Evolutionary conservation across 768 basidiomycete genomes (phyloP), one percentile per base, ranked within the genome.

Genomic region (Holtermanniella nyarrowii): DNA sequence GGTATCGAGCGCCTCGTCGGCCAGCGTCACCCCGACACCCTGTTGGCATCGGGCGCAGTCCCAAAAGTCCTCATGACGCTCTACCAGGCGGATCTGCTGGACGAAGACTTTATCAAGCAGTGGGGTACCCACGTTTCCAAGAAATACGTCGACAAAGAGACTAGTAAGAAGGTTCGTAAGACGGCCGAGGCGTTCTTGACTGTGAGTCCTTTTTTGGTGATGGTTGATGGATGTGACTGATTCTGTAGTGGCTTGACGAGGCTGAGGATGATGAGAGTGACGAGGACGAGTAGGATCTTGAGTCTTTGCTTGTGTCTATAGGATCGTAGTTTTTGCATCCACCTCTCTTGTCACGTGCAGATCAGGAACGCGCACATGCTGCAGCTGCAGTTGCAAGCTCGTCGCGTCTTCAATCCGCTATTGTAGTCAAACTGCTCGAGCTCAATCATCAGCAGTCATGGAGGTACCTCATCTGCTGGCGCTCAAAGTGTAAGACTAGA

Each of bases 81-180:
- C 62, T 99, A 96, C 71, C 90, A 97, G 71, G 79, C 76, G 39
- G 95, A 97, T 60, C 76, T 97, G 16, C 74, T 99, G 48, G 90
- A 96, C 5, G 95, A 99, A 70, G 88, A 88, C 22, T 78, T 93
- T 4, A 76, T 91, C 46, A 81, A 77, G 10, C 82, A 90, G 57
- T 96, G 90, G 93, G 90, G 90, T 7, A 93, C 88, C 3, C 90
- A 93, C 61, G 88, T 90, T 68, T 87, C 84, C 74, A 93, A 86
- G 78, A 95, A 96, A 75, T 93, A 88, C 66, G 86, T 90, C 42
- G 87, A 93, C 73, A 89, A 85, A 74, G 90, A 96, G 23, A 84
- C 80, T 43, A 86, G 85, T 72, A 97, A 96, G 80, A 90, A 82
- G 74, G 90, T 99, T 47, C 78, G 91, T 62, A 93, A 91, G 77